These are phyloP conservation scores for Coemansia sp. DNA, from an alignment of 192 early-diverging fungal genomes.

Conservation along the genomic window DNA sequence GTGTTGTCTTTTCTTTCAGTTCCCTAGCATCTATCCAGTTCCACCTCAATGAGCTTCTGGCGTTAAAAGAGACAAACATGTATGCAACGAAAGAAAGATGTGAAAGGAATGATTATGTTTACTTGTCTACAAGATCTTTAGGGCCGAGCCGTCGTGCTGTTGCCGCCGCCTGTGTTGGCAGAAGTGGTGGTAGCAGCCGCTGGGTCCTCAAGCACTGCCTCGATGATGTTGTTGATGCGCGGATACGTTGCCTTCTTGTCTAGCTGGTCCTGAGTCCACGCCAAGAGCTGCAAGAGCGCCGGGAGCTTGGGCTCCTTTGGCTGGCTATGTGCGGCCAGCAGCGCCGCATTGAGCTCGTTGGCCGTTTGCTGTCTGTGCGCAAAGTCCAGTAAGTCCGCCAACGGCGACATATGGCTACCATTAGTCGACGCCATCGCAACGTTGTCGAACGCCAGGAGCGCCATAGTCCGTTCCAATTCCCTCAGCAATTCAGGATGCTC, in stretches of 20 bases:
- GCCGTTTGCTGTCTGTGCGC: constrained; percentile 90
- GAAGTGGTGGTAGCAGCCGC: background rate
- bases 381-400: constrained; percentile 84
- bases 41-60: no score
- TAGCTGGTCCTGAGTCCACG: constrained; percentile 90
- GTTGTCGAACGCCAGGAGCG: constrained; percentile 90
- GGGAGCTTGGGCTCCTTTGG: constrained; percentile 95
- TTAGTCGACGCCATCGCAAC: constrained; percentile 14
- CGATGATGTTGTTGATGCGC: constrained; percentile 80
- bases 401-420: constrained; percentile 52
- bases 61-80: background rate
- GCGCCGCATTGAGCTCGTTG: constrained; percentile 89
- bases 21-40: no score
- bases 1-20: no score
- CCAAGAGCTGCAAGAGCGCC: constrained; percentile 83
- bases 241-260: constrained; percentile 84
- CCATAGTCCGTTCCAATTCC: constrained; percentile 96
- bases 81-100: constrained; percentile 10
- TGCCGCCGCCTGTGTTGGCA: background rate
- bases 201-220: constrained; percentile 63
- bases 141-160: background rate
- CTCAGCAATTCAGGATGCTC: constrained; percentile 93
- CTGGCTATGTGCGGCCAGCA: constrained; percentile 86
- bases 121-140: background rate
- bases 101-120: constrained; percentile 1